Base-by-base conservation (phyloP, 495 filamentous ascomycete genomes). In the Neurospora sp. region DNA sequence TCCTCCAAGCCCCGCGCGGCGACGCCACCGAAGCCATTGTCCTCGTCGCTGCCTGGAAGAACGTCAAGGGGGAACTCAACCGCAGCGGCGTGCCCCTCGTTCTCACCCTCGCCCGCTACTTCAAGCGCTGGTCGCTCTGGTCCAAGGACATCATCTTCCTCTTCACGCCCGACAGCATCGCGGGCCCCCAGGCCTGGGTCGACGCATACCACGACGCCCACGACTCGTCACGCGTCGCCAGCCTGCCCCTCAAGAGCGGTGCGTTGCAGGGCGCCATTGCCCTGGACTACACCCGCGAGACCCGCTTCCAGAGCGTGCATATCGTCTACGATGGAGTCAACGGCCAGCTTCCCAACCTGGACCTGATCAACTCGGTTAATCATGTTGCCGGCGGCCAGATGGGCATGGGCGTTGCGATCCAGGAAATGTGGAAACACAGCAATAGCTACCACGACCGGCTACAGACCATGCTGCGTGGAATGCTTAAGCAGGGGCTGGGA, bases 1-100 rank as follows among this genome's bases (percentile, higher is more conserved):
- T 98, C 71, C 88, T 99, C n/a, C 93, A 96, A 76, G 96, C 96
- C 1, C 96, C 96, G 5, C 88, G 96, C 37, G 94, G 96, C 39
- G 96, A 99, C 84, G 96, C 96, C n/a, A 98, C 96, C 5, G 96
- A 99, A 82, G 96, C 96, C 20, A 93, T 98, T 77, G 96, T 98
- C 41, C 84, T 99, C 22, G 90, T 96, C 40, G 94, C 91, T 46
- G 91, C 93, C 2, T 97, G 94, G 94, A 88, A 86, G 80, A 98
- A 96, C 70, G 90, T 91, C 75, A 88, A 93, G 72, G 89, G 89
- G 5, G 87, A 91, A 75, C 78, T 94, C 75, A 99, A 99, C 81
- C 84, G 91, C 74, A 94, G 92, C 75, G 96, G 94, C 22, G 88
- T 98, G 20, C 91, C 93, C 2, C 87, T 99, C 66, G 89, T 92